Evolutionary conservation across 139 green algal genomes (phyloP), one percentile per base, ranked within the genome.

Genomic region (Chlamydomonas schloesseri): DNA sequence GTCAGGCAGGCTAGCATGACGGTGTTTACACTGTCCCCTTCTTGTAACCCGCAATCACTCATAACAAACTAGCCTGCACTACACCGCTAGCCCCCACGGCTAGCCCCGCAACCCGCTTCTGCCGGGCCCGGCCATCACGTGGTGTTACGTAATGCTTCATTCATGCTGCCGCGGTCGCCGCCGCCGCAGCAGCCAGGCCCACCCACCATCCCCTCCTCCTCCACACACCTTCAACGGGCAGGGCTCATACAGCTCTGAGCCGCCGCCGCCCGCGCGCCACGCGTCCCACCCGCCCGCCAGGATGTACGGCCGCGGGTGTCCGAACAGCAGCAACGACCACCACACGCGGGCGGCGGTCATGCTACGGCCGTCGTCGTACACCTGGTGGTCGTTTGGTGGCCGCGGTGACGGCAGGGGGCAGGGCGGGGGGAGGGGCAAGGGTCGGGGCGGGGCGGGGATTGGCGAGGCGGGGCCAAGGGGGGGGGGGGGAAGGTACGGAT

Each of bases 201-300:
- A 11, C 20, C 8, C 18, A 28, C 55, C 4, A 62, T 2, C 55
- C 8, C 20, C 10, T 4, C 55, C 18, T 11, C 8, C 21, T 24
- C 55, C 55, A 62, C 60, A 1, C 57, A 47, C 79, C 79, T 90
- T 90, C 15, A 90, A 74, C 3, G 87, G 87, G 72, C 87, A 90
- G 11, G 80, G 80, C 65, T 90, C 87, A 50, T 88, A 84, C 64
- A 90, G 72, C 83, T 88, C 81, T 20, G 33, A 24, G 47, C 37
- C 24, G 47, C 62, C 64, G 1, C 33, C 73, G 13, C 28, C 64
- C 17, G 34, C 65, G 33, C 14, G 31, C 87, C 87, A 90, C 5
- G 73, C 73, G 1, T 13, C 17, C 87, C 87, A 88, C 3, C 87
- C 87, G 34, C 87, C 87, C 23, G 34, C 20, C 50, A 90, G 87